Base-by-base conservation (phyloP, 306 rosid species). In the Cicer bijugum region DNA sequence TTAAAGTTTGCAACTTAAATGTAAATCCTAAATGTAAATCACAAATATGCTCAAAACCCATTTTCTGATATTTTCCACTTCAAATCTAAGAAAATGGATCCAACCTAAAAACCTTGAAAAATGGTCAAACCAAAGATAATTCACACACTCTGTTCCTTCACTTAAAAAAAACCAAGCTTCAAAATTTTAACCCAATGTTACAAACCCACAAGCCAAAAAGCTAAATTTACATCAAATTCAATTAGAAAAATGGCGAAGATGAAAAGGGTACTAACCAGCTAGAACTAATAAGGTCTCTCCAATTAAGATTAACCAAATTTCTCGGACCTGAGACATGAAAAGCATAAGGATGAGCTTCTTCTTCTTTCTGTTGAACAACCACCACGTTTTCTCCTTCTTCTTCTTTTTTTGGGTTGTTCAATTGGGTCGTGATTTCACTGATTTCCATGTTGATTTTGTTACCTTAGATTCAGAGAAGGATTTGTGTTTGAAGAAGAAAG, bases 291-390 rank as follows among this genome's bases (percentile, higher is more conserved):
- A 91, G 89, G 17, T 94, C 98, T 87, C 89, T 90, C 98, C 98
- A 94, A 68, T 85, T 94, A 16, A 90, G 96, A 17, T 83, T 77
- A 57, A 85, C 50, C 69, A 91, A 72, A 76, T 94, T 94, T 4
- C 98, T 89, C 67, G 98, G 98, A 5, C 98, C 97, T 28, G 98
- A 94, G 10, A 89, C 94, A 60, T 91, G 94, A 77, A 94, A 94
- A 0, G 98, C 89, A 62, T 94, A 88, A 5, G 97, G 98, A 38
- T 94, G 97, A 59, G 87, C 80, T 39, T 73, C 80, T 12, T 44
- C 81, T 38, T 57, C 69, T 19, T 23, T 19, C 9, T 11, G 39
- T 55, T 19, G 61, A 16, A 72, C 56, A 8, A 53, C 71, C 20
- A 48, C 60, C 47, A 12, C 51, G 7, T 9, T 38, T 16, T 7